phyloP scores from a whole-genome alignment of 192 early-diverging fungal genomes.

The Mortierella hygrophila region DNA sequence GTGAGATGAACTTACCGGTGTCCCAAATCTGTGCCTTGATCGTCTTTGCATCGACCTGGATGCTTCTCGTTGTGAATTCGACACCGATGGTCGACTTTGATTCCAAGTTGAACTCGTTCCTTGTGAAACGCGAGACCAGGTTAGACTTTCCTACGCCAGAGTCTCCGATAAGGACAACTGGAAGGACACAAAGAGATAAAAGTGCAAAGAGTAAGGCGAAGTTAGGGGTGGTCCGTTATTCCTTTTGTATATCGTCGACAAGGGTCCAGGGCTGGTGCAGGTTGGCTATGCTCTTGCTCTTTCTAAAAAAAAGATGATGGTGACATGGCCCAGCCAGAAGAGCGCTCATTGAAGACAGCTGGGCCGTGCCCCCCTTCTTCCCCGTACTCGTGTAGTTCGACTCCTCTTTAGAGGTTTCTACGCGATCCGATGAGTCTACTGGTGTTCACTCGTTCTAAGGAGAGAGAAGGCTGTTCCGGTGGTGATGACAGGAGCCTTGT shows the following conservation, averaged over 20 bases:
- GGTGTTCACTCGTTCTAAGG: not conserved
- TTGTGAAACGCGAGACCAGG: slow-evolving; percentile 95
- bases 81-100: slow-evolving; percentile 99
- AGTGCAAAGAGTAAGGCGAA: not conserved
- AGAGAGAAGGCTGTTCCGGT: not conserved
- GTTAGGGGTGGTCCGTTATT: not conserved
- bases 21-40: slow-evolving; percentile 99
- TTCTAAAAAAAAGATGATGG: slow-evolving; percentile 6
- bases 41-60: slow-evolving; percentile 96
- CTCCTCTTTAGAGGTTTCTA: slow-evolving; percentile 3
- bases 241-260: not conserved
- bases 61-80: slow-evolving; percentile 96
- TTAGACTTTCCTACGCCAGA: slow-evolving; percentile 99
- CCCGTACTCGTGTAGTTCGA: slow-evolving; percentile 1
- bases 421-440: not conserved
- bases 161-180: slow-evolving; percentile 93
- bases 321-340: not conserved
- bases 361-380: slow-evolving; percentile 1
- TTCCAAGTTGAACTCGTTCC: slow-evolving; percentile 98
- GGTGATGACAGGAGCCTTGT: not conserved
- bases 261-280: not conserved
- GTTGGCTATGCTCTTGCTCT: slow-evolving; percentile 20
- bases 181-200: not conserved
- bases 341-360: slow-evolving; percentile 16
- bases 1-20: slow-evolving; percentile 75